Base-by-base conservation (phyloP, 1,284 basidiomycete species). In the Ceratobasidium sp. region DNA sequence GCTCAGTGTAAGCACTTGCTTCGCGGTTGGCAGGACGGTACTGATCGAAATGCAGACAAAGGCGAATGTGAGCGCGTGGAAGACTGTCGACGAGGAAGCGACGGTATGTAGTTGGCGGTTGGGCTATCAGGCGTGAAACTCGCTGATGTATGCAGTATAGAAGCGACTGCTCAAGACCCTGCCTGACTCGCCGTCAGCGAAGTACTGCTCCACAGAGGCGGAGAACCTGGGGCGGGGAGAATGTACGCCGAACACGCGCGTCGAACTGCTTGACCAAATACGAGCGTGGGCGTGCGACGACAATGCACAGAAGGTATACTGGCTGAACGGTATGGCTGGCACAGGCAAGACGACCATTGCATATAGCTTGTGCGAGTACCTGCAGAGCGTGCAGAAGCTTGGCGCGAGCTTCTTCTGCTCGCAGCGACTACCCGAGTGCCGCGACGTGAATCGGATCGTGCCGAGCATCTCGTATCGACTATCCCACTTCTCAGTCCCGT, bases 291-390 rank as follows among this genome's bases (percentile, higher is more conserved):
- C 64, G 9, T 13, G 26, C 6, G 42, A 49, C 20, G 18, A 13
- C 18, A 26, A 46, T 4, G n/a, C 23, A 4, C 51, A 56, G 18
- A 46, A 40, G 33, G 15, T 72, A 18, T 72, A 58, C 70, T 72
- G 56, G 55, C 53, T 72, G 26, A 72, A 72, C 39, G 56, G 70
- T 39, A 72, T 72, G 70, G 70, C 70, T 61, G 56, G 70, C n/a
- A 51, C 18, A 42, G 63, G 42, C 63, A 64, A 64, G n/a, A 64
- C 63, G 0, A 64, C 63, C 7, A 51, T 67, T 9, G 64, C 64
- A 51, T 46, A 28, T 44, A 67, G 44, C n/a, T 3, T 67, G 7
- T 46, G 44, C 64, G 64, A 67, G 40, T 3, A 39, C 12, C n/a
- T 67, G n/a, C n/a, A 67, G 18, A n/a, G 23, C 3, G 13, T 12